phyloP scores from a whole-genome alignment of 805 yeast genomes.

The Kluyveromyces aestuarii region DNA sequence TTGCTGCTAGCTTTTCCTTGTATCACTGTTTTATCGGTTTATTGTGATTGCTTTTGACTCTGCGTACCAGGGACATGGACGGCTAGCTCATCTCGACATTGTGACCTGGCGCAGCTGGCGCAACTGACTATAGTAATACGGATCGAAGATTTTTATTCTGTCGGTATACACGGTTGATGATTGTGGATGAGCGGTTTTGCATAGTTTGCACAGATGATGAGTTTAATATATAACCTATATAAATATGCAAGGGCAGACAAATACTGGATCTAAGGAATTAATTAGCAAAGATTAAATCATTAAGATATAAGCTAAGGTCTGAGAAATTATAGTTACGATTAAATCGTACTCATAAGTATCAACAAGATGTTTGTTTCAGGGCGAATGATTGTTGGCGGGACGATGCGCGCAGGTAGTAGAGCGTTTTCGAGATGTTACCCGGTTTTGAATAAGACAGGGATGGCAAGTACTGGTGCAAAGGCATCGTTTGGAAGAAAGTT shows the following conservation, averaged over 20 bases:
- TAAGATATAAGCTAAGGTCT: not conserved
- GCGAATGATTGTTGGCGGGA: not conserved
- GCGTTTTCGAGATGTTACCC: constrained; percentile 4
- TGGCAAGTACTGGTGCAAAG: not conserved
- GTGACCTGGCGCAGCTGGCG: not conserved
- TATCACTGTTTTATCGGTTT: too few species aligned
- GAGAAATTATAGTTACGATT: too few species aligned
- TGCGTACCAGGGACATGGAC: not conserved
- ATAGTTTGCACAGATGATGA: not conserved
- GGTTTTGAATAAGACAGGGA: not conserved
- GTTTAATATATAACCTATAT: too few species aligned
- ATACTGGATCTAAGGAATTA: too few species aligned
- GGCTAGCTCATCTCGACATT: not conserved
- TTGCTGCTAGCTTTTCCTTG: not conserved
- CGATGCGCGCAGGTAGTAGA: not conserved
- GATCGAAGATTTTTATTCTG: not conserved
- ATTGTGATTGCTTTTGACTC: not conserved
- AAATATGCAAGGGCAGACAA: not conserved
- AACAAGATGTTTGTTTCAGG: not conserved
- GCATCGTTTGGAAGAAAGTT: constrained; percentile 9
- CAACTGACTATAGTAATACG: too few species aligned
- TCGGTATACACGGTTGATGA: not conserved
- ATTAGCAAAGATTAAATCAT: not conserved
- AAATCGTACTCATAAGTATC: too few species aligned
- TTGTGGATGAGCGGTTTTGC: not conserved